Evolutionary conservation across 2,329 filamentous ascomycete genomes (phyloP).

Genomic region (Claviceps sp.): DNA sequence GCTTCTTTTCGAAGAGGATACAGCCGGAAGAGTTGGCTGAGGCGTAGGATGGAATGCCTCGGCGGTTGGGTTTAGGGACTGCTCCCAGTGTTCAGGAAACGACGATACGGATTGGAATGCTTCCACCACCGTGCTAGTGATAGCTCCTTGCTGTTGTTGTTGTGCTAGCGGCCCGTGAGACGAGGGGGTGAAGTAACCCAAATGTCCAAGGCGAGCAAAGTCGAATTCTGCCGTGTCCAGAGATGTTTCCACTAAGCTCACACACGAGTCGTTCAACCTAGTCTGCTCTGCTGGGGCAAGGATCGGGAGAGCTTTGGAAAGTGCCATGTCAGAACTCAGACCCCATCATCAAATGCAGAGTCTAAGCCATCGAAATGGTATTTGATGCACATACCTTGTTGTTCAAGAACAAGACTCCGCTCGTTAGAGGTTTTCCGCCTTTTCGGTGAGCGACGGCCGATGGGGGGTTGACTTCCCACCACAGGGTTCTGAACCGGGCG

Average conservation of each 20-base stretch:
- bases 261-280: constrained; percentile 13
- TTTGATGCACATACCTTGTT: constrained; percentile 19
- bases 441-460: constrained; percentile 22
- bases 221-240: constrained; percentile 20
- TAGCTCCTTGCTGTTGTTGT: constrained; percentile 10
- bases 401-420: constrained; percentile 19
- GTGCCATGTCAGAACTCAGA: constrained; percentile 1
- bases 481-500: constrained; percentile 3
- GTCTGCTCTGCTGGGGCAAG: constrained; percentile 13
- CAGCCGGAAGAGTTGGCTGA: not conserved
- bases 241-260: constrained; percentile 16
- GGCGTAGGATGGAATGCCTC: constrained; percentile 3
- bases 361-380: not conserved
- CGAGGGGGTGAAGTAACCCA: constrained; percentile 16
- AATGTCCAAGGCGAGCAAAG: constrained; percentile 21
- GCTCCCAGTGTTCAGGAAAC: constrained; percentile 15
- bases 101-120: constrained; percentile 7
- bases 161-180: constrained; percentile 17
- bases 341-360: not conserved
- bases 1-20: not conserved
- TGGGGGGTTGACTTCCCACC: constrained; percentile 4
- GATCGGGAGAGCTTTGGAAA: constrained; percentile 12
- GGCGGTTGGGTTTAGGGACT: constrained; percentile 6
- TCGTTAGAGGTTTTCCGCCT: constrained; percentile 22
- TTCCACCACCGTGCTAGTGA: constrained; percentile 9